Percentiles rank a stretch among this genome's conserved stretches.
Conservation (phyloP, 2,329 filamentous ascomycete species). For the Orbilia oligospora region DNA sequence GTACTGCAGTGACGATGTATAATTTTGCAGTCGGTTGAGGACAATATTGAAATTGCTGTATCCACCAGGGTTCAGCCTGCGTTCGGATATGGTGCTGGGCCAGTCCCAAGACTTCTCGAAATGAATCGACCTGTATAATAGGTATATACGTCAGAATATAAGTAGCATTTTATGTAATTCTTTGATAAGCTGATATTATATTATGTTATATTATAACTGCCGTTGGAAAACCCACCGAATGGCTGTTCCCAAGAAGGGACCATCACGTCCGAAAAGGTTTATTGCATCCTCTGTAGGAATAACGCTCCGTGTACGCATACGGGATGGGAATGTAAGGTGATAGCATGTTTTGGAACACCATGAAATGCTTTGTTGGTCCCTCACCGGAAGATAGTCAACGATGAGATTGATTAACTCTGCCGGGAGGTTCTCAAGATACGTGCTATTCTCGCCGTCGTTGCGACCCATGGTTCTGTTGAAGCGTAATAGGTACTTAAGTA, state of each 20-base stretch:
- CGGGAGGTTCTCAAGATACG: background rate
- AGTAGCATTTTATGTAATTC: no score
- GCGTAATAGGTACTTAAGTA: background rate
- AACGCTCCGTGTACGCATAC: background rate
- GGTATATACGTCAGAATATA: no score
- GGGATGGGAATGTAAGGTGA: background rate
- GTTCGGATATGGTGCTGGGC: background rate
- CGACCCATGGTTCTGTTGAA: background rate
- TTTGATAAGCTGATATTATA: no score
- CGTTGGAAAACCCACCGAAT: background rate
- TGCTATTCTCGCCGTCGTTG: background rate
- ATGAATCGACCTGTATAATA: background rate
- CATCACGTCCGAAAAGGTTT: background rate
- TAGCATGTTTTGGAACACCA: background rate
- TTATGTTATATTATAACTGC: no score
- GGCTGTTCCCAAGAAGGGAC: background rate
- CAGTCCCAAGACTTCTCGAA: background rate
- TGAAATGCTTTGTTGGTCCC: background rate
- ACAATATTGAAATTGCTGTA: background rate
- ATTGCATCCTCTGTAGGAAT: background rate
- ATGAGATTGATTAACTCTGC: background rate
- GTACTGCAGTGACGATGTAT: background rate
- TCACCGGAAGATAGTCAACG: background rate
- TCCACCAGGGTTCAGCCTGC: background rate
- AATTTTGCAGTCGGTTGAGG: background rate